Evolutionary conservation across 331 rosid genomes (phyloP).

Genomic region (Phaseolus coccineus): DNA sequence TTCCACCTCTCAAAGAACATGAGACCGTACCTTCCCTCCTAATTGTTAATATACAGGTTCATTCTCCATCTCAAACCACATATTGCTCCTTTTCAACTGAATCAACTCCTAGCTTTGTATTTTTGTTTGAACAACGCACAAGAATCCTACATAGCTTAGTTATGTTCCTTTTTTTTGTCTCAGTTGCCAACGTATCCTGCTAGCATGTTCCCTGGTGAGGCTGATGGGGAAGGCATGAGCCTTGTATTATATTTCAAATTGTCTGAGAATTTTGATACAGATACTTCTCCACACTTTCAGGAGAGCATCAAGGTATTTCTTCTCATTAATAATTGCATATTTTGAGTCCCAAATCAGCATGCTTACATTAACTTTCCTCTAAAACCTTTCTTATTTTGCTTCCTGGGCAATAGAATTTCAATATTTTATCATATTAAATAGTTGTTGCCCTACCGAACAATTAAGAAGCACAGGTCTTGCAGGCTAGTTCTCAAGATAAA

Average conservation of each 20-base stretch:
- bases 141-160: neutral
- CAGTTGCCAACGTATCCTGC: constrained; percentile 81
- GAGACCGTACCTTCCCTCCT: constrained; percentile 69
- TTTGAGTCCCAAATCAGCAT: neutral
- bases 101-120: neutral
- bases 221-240: constrained; percentile 81
- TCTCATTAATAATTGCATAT: neutral
- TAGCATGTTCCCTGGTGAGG: constrained; percentile 62
- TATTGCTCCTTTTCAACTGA: neutral
- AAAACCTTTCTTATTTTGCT: neutral
- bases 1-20: constrained; percentile 64
- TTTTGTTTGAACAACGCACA: neutral
- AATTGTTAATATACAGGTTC: constrained; percentile 79
- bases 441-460: neutral
- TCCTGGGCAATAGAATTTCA: neutral
- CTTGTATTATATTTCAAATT: constrained; percentile 74
- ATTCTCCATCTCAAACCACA: constrained; percentile 4
- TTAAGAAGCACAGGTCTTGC: neutral
- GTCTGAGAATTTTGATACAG: constrained; percentile 63
- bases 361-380: neutral
- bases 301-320: constrained; percentile 64
- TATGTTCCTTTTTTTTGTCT: neutral
- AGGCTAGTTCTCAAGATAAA: neutral
- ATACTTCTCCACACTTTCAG: constrained; percentile 58
- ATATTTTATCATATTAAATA: neutral